Conservation (phyloP, 2,329 filamentous ascomycete genomes). For the Lasiodiplodia gonubiensis region DNA sequence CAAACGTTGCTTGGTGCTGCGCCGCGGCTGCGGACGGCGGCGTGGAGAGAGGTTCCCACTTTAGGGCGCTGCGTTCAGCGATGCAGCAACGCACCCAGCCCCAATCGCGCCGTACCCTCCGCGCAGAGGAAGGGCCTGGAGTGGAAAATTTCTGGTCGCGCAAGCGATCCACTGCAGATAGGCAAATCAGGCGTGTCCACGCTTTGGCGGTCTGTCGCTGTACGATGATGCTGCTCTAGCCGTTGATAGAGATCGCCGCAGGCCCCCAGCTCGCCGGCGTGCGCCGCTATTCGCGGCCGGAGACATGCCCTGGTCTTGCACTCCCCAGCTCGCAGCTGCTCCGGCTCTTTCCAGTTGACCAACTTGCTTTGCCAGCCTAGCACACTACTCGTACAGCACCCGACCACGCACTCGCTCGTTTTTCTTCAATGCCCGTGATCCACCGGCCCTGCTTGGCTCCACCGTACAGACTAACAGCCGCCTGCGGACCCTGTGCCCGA, state of each 20-base stretch:
- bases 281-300: constrained; percentile 24
- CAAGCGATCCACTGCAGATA: constrained; percentile 18
- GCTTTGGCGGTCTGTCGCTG: constrained; percentile 25
- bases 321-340: constrained; percentile 16
- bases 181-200: constrained; percentile 25
- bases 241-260: constrained; percentile 23
- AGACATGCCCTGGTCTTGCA: constrained; percentile 15
- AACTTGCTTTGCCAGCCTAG: constrained; percentile 23
- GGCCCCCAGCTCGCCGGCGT: constrained; percentile 19
- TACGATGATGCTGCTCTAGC: constrained; percentile 25
- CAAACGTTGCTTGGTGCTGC: constrained; percentile 5
- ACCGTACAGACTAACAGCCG: constrained; percentile 27
- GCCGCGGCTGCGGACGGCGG: background rate
- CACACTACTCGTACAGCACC: constrained; percentile 27
- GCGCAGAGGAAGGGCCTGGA: background rate
- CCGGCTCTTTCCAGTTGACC: constrained; percentile 22
- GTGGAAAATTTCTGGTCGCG: constrained; percentile 12
- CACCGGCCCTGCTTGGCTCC: constrained; percentile 27
- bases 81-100: constrained; percentile 1
- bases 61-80: constrained; percentile 7
- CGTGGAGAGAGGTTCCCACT: background rate
- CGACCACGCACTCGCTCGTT: constrained; percentile 25
- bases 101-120: constrained; percentile 6
- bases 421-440: constrained; percentile 29
- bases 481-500: constrained; percentile 28